Evolutionary conservation across 129 eudicot species (phyloP).

Genomic region (Heracleum sosnowskyi): DNA sequence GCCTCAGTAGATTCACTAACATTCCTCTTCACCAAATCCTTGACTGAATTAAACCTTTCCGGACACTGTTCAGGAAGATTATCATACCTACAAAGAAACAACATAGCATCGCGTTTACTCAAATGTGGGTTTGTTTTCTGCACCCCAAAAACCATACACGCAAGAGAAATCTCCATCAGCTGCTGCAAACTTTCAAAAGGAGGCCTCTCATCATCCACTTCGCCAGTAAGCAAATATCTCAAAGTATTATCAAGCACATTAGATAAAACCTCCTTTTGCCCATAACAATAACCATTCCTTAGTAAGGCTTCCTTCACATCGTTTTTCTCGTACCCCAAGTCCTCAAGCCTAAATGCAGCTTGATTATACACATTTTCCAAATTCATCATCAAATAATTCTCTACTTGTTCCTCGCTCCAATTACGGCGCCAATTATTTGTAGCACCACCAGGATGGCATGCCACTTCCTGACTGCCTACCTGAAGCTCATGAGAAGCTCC

Average conservation of each 20-base stretch:
- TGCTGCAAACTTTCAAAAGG: constrained; percentile 68
- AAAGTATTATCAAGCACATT: constrained; percentile 63
- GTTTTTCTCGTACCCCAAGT: constrained; percentile 66
- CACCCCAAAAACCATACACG: constrained; percentile 76
- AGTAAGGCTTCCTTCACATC: constrained; percentile 57
- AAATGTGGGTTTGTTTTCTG: constrained; percentile 78
- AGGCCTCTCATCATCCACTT: constrained; percentile 2
- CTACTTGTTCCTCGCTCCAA: constrained; percentile 83
- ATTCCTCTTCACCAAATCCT: constrained; percentile 58
- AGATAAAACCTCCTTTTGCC: constrained; percentile 83
- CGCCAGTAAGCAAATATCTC: constrained; percentile 51
- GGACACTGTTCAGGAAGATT: constrained; percentile 88
- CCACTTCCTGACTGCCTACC: constrained; percentile 32
- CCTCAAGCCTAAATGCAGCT: constrained; percentile 52
- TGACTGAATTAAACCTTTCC: constrained; percentile 76
- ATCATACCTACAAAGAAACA: constrained; percentile 75
- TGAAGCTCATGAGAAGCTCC: constrained; percentile 40
- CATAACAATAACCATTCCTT: constrained; percentile 83
- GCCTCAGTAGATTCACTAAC: constrained; percentile 88
- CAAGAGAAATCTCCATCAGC: constrained; percentile 64
- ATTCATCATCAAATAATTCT: constrained; percentile 57
- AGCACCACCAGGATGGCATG: constrained; percentile 30
- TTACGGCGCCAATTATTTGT: constrained; percentile 58
- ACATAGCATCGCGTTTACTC: constrained; percentile 92
- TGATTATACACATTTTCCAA: constrained; percentile 69